Evolutionary conservation across 495 filamentous ascomycete genomes (phyloP).

Genomic region (Penicillium canescens): DNA sequence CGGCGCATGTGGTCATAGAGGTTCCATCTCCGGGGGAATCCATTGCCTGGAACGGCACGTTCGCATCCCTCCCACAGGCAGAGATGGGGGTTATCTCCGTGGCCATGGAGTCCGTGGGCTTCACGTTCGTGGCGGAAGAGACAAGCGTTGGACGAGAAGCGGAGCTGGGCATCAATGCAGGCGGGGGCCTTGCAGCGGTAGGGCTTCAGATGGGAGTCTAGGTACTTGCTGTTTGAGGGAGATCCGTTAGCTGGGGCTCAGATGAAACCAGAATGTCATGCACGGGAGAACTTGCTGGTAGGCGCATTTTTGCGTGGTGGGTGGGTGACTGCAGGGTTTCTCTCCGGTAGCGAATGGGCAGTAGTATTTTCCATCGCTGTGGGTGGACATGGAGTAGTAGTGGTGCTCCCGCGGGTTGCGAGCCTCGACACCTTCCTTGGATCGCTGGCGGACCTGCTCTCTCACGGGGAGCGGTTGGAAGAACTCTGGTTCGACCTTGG

Average conservation of each 20-base stretch:
- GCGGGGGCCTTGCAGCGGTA: conserved; percentile 83
- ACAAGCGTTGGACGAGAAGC: conserved; percentile 90
- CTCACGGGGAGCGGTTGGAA: conserved; percentile 39
- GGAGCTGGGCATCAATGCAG: conserved; percentile 69
- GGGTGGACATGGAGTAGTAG: conserved; percentile 70
- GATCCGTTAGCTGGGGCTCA: conserved; percentile 32
- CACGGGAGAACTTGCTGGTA: conserved; percentile 74
- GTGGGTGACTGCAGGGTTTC: conserved; percentile 75
- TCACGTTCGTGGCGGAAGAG: conserved; percentile 94
- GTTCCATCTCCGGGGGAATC: conserved; percentile 93
- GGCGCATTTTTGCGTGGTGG: conserved; percentile 93
- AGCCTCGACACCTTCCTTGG: conserved; percentile 48
- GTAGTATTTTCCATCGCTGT: conserved; percentile 80
- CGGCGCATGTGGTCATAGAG: conserved; percentile 92
- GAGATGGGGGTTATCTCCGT: conserved; percentile 85
- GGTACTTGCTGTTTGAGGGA: conserved; percentile 70
- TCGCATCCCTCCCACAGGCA: conserved; percentile 86
- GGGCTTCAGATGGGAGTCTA: conserved; percentile 92
- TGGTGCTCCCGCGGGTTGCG: conserved; percentile 75
- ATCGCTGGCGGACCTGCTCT: conserved; percentile 40
- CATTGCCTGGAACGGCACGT: conserved; percentile 72
- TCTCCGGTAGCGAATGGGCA: conserved; percentile 78
- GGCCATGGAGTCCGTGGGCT: conserved; percentile 91
- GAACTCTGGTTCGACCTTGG: conserved; percentile 41
- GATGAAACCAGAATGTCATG: neutral